Base-by-base conservation (phyloP, 371 early-diverging fungal species). In the Dipsacomyces acuminosporus region DNA sequence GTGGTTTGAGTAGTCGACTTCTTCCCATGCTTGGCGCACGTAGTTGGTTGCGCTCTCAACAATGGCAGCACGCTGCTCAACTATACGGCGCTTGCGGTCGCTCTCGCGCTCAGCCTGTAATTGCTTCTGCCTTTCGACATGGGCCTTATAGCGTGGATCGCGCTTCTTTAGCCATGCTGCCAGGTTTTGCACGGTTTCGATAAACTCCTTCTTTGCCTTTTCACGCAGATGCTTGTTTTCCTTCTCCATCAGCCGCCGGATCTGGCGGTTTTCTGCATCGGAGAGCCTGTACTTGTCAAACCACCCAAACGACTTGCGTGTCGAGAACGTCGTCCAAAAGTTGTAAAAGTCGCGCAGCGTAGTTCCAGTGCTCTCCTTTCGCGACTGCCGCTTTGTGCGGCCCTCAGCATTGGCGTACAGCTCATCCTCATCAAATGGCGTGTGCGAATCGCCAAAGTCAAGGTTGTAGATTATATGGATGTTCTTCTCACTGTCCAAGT, bases 141-240 rank as follows among this genome's bases (percentile, higher is more conserved):
- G 56, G 30, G 44, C 57, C 33, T 75, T 76, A 43, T 71, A 75
- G 20, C 85, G 66, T 11, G 86, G 86, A 56, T 86, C 86, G 15
- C 82, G 81, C 59, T 81, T 80, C 25, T 76, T 71, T 18, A 84
- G 44, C 61, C 61, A 76, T 38, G 74, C 51, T 15, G 78, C 54
- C 78, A 76, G 72, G 4, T 54, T 71, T 48, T 76, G 72, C 3
- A 97, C 88, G 0, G 91, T 82, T 21, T 91, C 92, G 62, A 82
- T 88, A 67, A 87, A 98, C 56, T 91, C 93, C 22, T 80, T 79
- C 38, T 84, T 76, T n/a, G 83, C 94, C 4, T 72, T 61, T n/a
- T 91, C 90, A 26, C 96, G 73, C n/a, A 81, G 73, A 60, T 87
- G 88, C 63, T 82, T 82, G 74, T 96, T 96, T 50, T 95, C 91